Evolutionary conservation across 768 basidiomycete genomes (phyloP).

Genomic region (Dioszegia aurantiaca): DNA sequence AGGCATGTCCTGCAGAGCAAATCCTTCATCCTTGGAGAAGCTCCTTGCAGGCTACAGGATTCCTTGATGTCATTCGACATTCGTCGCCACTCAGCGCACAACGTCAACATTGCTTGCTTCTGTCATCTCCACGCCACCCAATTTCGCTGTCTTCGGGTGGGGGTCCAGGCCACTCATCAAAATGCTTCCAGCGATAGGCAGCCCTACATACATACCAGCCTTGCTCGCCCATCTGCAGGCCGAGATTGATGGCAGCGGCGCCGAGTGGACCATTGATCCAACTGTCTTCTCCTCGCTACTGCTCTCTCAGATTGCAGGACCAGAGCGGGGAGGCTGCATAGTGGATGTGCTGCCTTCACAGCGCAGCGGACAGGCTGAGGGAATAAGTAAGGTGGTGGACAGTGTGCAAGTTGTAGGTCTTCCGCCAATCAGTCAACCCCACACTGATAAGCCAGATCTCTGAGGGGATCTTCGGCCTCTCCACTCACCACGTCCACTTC

Average conservation of each 20-base stretch:
- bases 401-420: constrained; percentile 14
- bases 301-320: constrained; percentile 23
- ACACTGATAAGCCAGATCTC: constrained; percentile 11
- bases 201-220: constrained; percentile 6
- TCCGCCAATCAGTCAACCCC: too few relatives aligned
- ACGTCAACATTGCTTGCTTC: too few relatives aligned
- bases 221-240: background rate
- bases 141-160: too few relatives aligned
- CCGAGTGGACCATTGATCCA: constrained; percentile 29
- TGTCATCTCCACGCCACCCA: too few relatives aligned
- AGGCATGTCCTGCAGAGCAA: too few relatives aligned
- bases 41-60: too few relatives aligned
- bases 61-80: too few relatives aligned
- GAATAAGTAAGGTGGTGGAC: constrained; percentile 1
- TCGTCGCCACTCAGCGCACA: too few relatives aligned
- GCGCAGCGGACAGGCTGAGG: background rate
- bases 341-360: constrained; percentile 21
- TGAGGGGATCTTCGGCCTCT: too few relatives aligned
- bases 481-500: too few relatives aligned
- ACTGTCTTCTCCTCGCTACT: constrained; percentile 29
- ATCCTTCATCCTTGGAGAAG: too few relatives aligned
- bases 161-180: too few relatives aligned
- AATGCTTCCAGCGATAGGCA: constrained; percentile 6
- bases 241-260: background rate
- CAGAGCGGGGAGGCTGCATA: constrained; percentile 27